These are phyloP conservation scores for Beauveria pseudobassiana DNA, from an alignment of 2,329 filamentous ascomycete species.

Conservation along the genomic window DNA sequence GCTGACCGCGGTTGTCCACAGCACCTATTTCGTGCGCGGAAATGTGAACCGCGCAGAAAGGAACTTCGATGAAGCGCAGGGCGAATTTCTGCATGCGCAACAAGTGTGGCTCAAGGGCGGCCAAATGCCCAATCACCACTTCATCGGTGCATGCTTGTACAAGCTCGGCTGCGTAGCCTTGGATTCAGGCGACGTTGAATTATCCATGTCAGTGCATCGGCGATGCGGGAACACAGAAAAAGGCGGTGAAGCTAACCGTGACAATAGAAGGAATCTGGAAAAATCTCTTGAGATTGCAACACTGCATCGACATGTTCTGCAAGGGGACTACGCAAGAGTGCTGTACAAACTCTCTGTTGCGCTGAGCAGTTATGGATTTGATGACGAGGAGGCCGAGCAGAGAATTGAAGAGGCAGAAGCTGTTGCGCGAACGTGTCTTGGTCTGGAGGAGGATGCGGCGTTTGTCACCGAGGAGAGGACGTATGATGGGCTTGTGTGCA, in stretches of 20 bases:
- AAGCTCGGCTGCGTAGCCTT: constrained; percentile 1
- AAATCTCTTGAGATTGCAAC: not conserved
- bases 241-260: not conserved
- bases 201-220: not conserved
- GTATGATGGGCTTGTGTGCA: not conserved
- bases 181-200: not conserved
- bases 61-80: not conserved
- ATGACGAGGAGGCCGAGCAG: not conserved
- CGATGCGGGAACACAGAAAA: not conserved
- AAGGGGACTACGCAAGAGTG: not conserved
- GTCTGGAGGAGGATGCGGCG: not conserved
- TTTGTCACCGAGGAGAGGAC: not conserved
- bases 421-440: not conserved
- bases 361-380: not conserved
- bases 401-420: not conserved
- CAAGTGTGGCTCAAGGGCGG: not conserved
- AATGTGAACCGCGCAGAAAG: not conserved
- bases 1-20: not conserved
- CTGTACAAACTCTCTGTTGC: not conserved
- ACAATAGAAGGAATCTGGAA: not conserved
- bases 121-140: not conserved
- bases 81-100: not conserved
- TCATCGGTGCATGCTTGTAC: not conserved
- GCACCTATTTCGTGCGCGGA: not conserved
- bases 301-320: not conserved